phyloP scores from a whole-genome alignment of 192 early-diverging fungal species.

The Haplosporangium gracile region DNA sequence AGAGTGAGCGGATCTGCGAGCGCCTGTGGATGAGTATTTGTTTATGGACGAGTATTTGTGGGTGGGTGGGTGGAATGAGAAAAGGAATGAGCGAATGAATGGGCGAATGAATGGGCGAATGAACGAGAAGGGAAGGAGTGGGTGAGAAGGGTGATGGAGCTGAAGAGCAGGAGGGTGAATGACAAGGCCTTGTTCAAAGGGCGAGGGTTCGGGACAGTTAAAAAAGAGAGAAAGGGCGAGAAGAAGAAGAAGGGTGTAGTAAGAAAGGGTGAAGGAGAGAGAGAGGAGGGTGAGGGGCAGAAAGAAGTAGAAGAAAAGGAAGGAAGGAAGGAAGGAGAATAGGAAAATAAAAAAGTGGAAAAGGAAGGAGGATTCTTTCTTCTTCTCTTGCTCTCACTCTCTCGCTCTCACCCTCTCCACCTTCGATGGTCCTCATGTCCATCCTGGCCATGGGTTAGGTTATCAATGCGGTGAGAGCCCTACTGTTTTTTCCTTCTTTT shows the following conservation, averaged over 20 bases:
- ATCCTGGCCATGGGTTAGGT: neutral
- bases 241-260: neutral
- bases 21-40: neutral
- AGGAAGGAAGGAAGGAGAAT: neutral
- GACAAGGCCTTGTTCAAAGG: neutral
- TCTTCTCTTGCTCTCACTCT: neutral
- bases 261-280: neutral
- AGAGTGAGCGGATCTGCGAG: neutral
- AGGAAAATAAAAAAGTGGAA: slow-evolving; percentile 1
- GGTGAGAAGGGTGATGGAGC: neutral
- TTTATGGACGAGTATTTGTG: neutral
- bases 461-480: slow-evolving; percentile 10
- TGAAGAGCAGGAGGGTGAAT: slow-evolving; percentile 7
- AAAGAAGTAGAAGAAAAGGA: neutral
- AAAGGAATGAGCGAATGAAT: neutral
- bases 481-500: neutral
- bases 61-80: neutral
- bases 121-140: neutral
- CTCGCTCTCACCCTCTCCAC: neutral
- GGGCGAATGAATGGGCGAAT: neutral
- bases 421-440: neutral
- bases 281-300: neutral
- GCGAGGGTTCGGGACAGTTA: neutral
- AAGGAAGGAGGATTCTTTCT: neutral
- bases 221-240: neutral